Conservation (phyloP, 176 grass and related monocot genomes). For the Cenchrus fungigraminus region DNA sequence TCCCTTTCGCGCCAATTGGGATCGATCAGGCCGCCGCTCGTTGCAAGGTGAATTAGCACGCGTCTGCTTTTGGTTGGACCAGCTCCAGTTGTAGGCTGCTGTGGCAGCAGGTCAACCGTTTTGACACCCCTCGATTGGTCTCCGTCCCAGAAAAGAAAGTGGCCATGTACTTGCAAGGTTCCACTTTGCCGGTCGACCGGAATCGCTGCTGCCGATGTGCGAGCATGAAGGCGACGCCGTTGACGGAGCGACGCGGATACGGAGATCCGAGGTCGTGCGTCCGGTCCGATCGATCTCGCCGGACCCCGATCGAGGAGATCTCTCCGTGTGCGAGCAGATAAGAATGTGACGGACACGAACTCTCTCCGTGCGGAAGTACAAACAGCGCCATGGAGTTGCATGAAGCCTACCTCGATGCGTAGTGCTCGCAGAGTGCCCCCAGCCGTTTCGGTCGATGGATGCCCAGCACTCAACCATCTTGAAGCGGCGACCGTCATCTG, state of each 20-base stretch:
- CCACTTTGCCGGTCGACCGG: neutral
- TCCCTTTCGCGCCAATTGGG: neutral
- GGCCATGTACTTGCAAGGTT: neutral
- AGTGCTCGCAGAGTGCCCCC: neutral
- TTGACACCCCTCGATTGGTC: neutral
- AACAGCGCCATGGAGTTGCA: neutral
- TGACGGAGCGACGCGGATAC: slow-evolving; percentile 6
- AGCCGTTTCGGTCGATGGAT: neutral
- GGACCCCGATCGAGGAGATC: neutral
- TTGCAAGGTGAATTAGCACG: neutral
- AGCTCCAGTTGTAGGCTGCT: neutral
- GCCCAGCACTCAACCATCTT: neutral
- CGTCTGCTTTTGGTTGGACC: neutral
- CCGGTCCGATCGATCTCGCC: slow-evolving; percentile 41
- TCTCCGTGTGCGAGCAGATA: neutral
- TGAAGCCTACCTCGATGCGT: neutral
- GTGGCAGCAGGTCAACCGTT: slow-evolving; percentile 38
- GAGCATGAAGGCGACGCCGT: neutral
- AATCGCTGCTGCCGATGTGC: neutral
- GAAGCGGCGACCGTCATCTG: neutral
- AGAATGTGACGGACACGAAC: slow-evolving; percentile 38
- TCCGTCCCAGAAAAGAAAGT: neutral
- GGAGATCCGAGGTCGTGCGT: slow-evolving; percentile 23
- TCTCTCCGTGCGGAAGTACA: neutral
- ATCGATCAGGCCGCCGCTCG: neutral